phyloP scores from a whole-genome alignment of 1,139 yeast genomes.

The Candida dubliniensis region DNA sequence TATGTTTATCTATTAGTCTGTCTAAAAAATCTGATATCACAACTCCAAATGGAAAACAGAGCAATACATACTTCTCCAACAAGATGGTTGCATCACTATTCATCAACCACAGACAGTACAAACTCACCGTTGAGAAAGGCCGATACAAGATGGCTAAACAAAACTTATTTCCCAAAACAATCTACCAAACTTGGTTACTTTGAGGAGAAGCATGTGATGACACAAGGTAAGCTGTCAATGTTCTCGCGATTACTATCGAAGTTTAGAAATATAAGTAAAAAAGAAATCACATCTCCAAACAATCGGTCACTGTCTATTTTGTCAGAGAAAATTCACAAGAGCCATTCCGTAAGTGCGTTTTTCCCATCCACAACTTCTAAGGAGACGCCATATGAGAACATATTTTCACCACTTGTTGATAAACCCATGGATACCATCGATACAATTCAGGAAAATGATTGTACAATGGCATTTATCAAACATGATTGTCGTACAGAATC shows the following conservation, averaged over 20 bases:
- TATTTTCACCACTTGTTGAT: conserved; percentile 9
- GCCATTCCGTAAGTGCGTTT: conserved; percentile 7
- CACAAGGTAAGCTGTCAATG: background rate
- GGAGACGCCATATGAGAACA: conserved; percentile 1
- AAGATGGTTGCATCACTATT: background rate
- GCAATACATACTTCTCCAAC: background rate
- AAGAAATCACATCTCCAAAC: background rate
- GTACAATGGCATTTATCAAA: background rate
- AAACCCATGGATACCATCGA: conserved; percentile 12
- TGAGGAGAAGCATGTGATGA: background rate
- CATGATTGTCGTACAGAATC: conserved; percentile 3
- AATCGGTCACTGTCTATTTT: background rate
- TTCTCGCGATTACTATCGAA: conserved; percentile 1
- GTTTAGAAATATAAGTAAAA: conserved; percentile 1
- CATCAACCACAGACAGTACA: background rate
- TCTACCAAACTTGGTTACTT: background rate
- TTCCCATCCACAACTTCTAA: conserved; percentile 6
- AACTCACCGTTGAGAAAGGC: background rate
- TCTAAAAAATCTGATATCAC: background rate
- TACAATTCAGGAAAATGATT: conserved; percentile 4
- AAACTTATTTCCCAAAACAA: background rate
- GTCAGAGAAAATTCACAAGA: conserved; percentile 5
- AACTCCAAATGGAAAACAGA: background rate
- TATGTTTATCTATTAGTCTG: too few species aligned
- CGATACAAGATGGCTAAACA: background rate